These are phyloP conservation scores for Calonectria hawksworthii DNA, from an alignment of 2,329 filamentous ascomycete genomes.

Conservation along the genomic window DNA sequence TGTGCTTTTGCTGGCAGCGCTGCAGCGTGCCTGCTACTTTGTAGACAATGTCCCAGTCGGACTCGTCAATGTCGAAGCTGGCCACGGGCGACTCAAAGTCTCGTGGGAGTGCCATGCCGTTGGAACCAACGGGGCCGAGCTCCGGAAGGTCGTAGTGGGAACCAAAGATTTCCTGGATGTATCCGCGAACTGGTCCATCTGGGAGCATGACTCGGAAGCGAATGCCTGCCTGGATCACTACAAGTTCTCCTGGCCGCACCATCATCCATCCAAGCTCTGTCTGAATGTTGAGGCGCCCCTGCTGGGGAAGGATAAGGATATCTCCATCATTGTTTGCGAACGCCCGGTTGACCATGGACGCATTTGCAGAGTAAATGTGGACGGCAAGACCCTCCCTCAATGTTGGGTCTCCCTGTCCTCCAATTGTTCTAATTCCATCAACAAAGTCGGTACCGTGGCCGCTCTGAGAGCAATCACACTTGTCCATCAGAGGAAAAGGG, in stretches of 20 bases:
- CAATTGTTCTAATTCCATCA: conserved; percentile 61
- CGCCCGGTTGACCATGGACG: conserved; percentile 58
- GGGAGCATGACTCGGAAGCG: conserved; percentile 75
- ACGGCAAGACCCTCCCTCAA: conserved; percentile 47
- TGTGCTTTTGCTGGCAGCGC: conserved; percentile 71
- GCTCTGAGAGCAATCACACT: background rate
- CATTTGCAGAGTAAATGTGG: conserved; percentile 23
- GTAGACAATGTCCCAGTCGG: conserved; percentile 67
- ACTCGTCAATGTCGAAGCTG: conserved; percentile 65
- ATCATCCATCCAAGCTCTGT: conserved; percentile 76
- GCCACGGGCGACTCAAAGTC: conserved; percentile 82
- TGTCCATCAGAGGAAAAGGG: conserved; percentile 52
- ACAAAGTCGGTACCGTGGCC: conserved; percentile 54
- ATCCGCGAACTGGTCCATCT: conserved; percentile 74
- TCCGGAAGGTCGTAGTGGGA: conserved; percentile 79
- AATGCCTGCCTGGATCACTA: conserved; percentile 73
- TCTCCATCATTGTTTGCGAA: conserved; percentile 73
- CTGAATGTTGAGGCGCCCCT: conserved; percentile 75
- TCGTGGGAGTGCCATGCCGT: conserved; percentile 77
- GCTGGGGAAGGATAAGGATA: conserved; percentile 77
- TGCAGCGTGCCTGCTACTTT: conserved; percentile 75
- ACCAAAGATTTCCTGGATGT: conserved; percentile 80
- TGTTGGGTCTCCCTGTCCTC: conserved; percentile 62
- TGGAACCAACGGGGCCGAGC: conserved; percentile 79
- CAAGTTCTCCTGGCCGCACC: conserved; percentile 76